Evolutionary conservation across 2,329 filamentous ascomycete genomes (phyloP).

Genomic region (Alternaria rosae): DNA sequence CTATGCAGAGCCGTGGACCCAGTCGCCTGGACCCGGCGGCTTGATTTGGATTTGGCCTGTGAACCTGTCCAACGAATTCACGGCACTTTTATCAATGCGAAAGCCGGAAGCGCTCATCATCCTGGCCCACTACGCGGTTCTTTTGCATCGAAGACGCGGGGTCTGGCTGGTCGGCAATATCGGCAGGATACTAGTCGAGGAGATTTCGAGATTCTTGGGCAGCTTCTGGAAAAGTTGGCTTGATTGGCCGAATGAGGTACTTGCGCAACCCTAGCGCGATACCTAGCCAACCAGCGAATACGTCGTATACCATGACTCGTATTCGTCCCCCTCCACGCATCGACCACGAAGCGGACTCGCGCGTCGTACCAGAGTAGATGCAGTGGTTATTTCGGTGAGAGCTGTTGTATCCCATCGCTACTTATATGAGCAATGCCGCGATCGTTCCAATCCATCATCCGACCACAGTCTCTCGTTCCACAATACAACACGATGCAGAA

Average conservation of each 20-base stretch:
- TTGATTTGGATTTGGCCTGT: constrained; percentile 29
- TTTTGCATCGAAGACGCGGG: constrained; percentile 22
- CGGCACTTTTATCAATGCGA: constrained; percentile 25
- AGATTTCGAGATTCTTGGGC: constrained; percentile 21
- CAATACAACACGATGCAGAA: background rate
- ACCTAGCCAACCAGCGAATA: background rate
- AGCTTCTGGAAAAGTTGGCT: constrained; percentile 31
- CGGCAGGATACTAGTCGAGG: constrained; percentile 24
- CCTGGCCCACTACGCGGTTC: constrained; percentile 28
- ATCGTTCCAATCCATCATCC: background rate
- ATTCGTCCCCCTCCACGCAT: background rate
- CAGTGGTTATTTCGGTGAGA: background rate
- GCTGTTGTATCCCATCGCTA: background rate
- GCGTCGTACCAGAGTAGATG: background rate
- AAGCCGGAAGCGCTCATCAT: constrained; percentile 31
- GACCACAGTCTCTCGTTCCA: background rate
- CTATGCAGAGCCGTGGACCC: background rate
- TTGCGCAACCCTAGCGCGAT: background rate
- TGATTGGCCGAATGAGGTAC: constrained; percentile 27
- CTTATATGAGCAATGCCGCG: background rate
- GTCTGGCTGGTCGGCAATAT: constrained; percentile 26
- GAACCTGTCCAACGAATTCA: constrained; percentile 25
- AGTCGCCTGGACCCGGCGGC: constrained; percentile 5
- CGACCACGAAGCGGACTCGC: background rate
- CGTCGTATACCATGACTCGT: background rate